A percentile compares a stretch with the other conserved stretches of the same genome.
phyloP scores from a whole-genome alignment of 306 rosid genomes.

The Citrullus colocynthis region DNA sequence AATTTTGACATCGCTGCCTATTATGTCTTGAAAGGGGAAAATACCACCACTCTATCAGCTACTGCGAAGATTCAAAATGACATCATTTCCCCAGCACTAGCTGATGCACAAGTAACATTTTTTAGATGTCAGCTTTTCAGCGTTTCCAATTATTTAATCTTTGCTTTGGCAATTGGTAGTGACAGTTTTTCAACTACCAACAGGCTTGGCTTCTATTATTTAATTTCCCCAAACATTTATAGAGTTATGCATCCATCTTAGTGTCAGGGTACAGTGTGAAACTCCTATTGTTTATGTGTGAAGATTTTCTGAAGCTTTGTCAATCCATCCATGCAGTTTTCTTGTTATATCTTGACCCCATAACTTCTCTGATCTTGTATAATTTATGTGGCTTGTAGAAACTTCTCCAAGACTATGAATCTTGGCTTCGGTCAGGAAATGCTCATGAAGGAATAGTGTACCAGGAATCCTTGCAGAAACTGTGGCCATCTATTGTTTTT shows the following conservation, averaged over 20 bases:
- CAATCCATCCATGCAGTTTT: background rate
- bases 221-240: background rate
- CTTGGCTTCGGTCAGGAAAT: constrained; percentile 55
- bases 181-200: background rate
- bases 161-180: background rate
- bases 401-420: constrained; percentile 52
- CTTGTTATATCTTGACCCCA: background rate
- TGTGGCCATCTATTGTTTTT: constrained; percentile 40
- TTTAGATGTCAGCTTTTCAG: background rate
- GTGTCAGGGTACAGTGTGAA: background rate
- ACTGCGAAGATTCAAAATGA: constrained; percentile 69
- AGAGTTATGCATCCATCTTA: background rate
- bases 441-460: constrained; percentile 52
- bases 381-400: constrained; percentile 28
- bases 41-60: constrained; percentile 34
- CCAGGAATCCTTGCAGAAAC: constrained; percentile 52
- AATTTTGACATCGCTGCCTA: constrained; percentile 67
- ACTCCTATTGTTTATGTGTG: constrained; percentile 2
- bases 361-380: background rate
- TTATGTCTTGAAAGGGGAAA: constrained; percentile 65
- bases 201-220: background rate
- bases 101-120: constrained; percentile 46
- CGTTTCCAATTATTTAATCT: background rate
- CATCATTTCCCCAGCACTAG: constrained; percentile 55
- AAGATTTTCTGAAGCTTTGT: background rate